Base-by-base conservation (phyloP, 2,329 filamentous ascomycete species). In the Botrytis porri region DNA sequence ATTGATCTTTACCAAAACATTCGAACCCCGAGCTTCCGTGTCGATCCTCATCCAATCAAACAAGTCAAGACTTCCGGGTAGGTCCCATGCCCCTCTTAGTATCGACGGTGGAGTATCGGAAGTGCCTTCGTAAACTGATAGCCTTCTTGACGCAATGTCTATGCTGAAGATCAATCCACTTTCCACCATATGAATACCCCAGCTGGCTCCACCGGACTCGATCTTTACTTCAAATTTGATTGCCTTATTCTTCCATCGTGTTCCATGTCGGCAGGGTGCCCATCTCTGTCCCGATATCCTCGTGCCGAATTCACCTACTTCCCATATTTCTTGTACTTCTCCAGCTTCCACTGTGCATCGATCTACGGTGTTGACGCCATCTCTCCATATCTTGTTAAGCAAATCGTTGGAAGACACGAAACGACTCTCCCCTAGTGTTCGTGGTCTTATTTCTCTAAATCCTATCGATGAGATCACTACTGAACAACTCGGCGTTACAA, bases 321-420 rank as follows among this genome's bases (percentile, higher is more conserved):
- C 45, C 64, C 64, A 66, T 29, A 51, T 29, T 45, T 66, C 45
- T 66, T 54, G 64, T 54, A 66, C 64, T 39, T 66, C 45, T 66
- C 64, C 45, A 66, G 64, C 64, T 39, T 66, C 64, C 16, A 66
- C 64, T n/a, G 64, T 66, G 14, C 64, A 66, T 54, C 64, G 32
- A 51, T 66, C 64, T 16, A 66, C 45, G 29, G 64, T 54, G 39
- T 66, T 66, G 45, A 66, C 64, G 35, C 76, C 76, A 64, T 77
- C 75, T 65, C 60, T 66, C 75, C 76, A 78, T 48, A 78, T 77
- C 43, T 75, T 76, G 62, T 78, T 77, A 7, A 77, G 73, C 37
- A 72, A 59, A 29, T 74, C 72, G 37, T 76, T 73, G 35, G 77
- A 77, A 57, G 74, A 78, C n/a, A 63, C 57, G 48, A 78, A 78